Conservation (phyloP, 768 basidiomycete species). For the Collybia sp. region DNA sequence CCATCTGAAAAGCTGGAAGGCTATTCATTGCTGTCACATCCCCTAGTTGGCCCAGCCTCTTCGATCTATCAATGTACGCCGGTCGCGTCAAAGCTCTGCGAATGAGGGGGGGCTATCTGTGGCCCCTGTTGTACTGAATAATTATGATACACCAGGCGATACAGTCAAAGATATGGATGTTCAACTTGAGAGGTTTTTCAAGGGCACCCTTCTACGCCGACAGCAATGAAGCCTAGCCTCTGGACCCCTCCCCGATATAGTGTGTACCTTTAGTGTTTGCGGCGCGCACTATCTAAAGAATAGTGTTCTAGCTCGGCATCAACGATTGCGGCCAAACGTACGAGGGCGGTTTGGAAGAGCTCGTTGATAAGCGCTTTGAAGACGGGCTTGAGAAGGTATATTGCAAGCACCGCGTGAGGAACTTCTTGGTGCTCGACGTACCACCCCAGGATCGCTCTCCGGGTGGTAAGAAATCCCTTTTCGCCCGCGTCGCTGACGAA, state of each 20-base stretch:
- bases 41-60: neutral
- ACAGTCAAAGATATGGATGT: neutral
- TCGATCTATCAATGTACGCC: neutral
- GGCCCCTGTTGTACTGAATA: too few species aligned
- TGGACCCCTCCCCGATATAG: neutral
- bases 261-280: neutral
- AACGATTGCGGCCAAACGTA: conserved; percentile 8
- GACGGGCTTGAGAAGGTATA: conserved; percentile 20
- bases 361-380: conserved; percentile 20
- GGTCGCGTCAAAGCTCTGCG: neutral
- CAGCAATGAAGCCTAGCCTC: neutral
- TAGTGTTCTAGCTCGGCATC: neutral
- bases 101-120: too few species aligned
- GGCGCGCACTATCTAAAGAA: neutral
- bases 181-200: neutral
- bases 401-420: conserved; percentile 20
- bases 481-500: neutral
- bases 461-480: conserved; percentile 16
- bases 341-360: conserved; percentile 18
- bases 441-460: conserved; percentile 33
- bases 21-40: neutral
- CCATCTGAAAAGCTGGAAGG: too few species aligned
- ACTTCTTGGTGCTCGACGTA: conserved; percentile 31
- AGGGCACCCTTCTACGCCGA: neutral
- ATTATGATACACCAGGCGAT: neutral